These are phyloP conservation scores for Filobasidium wieringae DNA, from an alignment of 768 basidiomycete genomes.

Conservation along the genomic window DNA sequence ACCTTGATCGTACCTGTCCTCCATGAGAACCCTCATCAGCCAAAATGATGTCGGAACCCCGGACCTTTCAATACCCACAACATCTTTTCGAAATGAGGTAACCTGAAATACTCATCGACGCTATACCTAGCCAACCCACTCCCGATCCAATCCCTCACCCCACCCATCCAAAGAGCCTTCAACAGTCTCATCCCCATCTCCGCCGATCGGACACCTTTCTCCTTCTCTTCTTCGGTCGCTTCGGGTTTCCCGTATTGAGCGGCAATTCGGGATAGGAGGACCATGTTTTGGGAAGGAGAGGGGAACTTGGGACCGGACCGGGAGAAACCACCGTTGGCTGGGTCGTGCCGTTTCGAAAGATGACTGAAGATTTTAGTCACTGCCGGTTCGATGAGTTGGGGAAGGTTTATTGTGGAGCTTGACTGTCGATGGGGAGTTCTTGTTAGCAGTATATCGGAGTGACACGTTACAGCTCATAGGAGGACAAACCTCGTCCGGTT, in stretches of 20 bases:
- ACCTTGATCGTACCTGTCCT: constrained; percentile 40
- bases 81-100: constrained; percentile 44
- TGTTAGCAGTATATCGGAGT: too few species aligned
- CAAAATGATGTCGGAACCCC: not conserved
- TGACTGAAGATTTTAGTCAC: constrained; percentile 22
- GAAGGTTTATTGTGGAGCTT: constrained; percentile 12
- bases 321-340: constrained; percentile 39
- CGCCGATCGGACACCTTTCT: constrained; percentile 12
- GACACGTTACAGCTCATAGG: not conserved
- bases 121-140: constrained; percentile 42
- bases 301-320: constrained; percentile 41
- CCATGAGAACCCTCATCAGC: constrained; percentile 19
- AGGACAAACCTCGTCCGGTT: constrained; percentile 8
- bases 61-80: too few species aligned
- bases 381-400: constrained; percentile 15
- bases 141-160: constrained; percentile 41
- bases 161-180: constrained; percentile 37
- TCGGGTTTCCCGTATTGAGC: constrained; percentile 6
- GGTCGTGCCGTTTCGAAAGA: constrained; percentile 30
- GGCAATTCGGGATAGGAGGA: constrained; percentile 24
- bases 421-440: not conserved
- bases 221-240: not conserved
- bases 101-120: constrained; percentile 42
- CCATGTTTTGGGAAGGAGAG: constrained; percentile 27
- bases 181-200: constrained; percentile 27